Evolutionary conservation across 176 grass and related monocot genomes (phyloP), one percentile per base, ranked within the genome.

Genomic region (Aegilops bicornis): DNA sequence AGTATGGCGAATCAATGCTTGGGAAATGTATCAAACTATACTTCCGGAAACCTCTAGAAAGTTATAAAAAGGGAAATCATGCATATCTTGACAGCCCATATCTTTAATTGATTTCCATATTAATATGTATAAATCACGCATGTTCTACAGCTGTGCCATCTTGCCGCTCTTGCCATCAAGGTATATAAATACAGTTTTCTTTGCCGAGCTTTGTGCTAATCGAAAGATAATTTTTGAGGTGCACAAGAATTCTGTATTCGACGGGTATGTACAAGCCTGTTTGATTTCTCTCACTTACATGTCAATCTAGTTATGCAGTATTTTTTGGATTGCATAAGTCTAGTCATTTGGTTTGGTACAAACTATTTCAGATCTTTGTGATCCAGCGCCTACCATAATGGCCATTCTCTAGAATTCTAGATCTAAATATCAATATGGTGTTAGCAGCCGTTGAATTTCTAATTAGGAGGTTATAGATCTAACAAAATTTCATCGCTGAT

Each of bases 61-160:
- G 22, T 77, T 17, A 35, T 5, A 27, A 68, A 87, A 74, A 66
- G 36, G 24, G 74, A 60, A 83, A 71, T 40, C 37, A 40, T 40
- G 37, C 37, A 40, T 40, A 40, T 40, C 37, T 40, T 40, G 35
- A 48, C 15, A 66, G 54, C 32, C 37, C 24, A 14, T 64, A 39
- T 45, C 48, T 42, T 86, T 86, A 69, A 32, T 77, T 78, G 1
- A 39, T 73, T 82, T 32, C 37, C 8, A 20, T 64, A 74, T 73
- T 48, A 60, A 48, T 78, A 63, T 7, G 22, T 78, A 47, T 1
- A 15, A 76, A 52, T 42, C n/a, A 71, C 62, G 27, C 29, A 12
- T 82, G 17, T 71, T 37, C 9, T 12, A 77, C 0, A 39, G 4
- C 5, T 39, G 35, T 27, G 36, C 3, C 10, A 7, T 50, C 64